Evolutionary conservation across 2,329 filamentous ascomycete genomes (phyloP), one percentile per base, ranked within the genome.

Genomic region (Ceratocystiopsis sp.): DNA sequence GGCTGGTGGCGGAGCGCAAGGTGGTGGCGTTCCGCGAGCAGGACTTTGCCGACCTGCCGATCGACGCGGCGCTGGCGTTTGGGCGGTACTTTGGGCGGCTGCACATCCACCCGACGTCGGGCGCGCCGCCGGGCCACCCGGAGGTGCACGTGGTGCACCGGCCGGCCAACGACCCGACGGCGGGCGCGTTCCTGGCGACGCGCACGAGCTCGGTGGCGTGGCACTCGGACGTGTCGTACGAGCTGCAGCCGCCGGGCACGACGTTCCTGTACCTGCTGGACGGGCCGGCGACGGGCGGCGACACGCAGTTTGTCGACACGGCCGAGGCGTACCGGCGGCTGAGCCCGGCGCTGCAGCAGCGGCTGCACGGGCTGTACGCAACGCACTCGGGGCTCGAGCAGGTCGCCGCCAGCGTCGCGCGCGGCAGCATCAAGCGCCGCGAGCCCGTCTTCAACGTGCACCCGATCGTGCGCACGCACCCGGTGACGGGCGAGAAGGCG

Each of bases 251-350:
- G 15, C 45, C 45, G 0, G 84, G 85, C 29, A 94, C 85, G 0
- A 93, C 87, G 0, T 93, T 94, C 61, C 61, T 94, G 34, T 93
- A 93, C 56, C 69, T 86, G 41, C 71, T 95, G n/a, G 85, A 94
- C 55, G 78, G 74, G 38, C 86, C 86, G 1, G 67, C 73, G 35
- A 78, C 75, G 1, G 86, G 86, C 34, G 87, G 86, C 40, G 86
- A 94, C 56, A 94, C 86, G 0, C 64, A 93, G 3, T 94, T 93
- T 54, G 75, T 70, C 38, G 81, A 93, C 56, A 75, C 80, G 51
- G 84, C 69, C 0, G 80, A 82, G 59, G 86, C 87, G 1, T 95
- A 94, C 57, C 73, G 77, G 48, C 71, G 86, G 7, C 69, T 95
- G 3, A 86, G 79, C 43, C 82, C 84, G 0, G 71, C 75, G 35